Evolutionary conservation across 345 rosid species (phyloP).

Genomic region (Pistacia atlantica): DNA sequence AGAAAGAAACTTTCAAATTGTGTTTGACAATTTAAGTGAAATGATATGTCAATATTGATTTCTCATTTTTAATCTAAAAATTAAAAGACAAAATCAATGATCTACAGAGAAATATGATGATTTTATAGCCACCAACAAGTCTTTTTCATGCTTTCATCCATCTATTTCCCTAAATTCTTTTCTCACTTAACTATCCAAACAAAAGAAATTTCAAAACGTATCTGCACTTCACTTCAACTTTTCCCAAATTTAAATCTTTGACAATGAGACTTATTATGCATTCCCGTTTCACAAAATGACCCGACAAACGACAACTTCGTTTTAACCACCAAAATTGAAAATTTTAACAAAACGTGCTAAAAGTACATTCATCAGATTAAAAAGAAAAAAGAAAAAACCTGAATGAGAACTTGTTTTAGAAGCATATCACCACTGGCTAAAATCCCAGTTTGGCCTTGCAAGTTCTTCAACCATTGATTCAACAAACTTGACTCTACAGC

Average conservation of each 20-base stretch:
- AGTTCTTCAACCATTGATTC: slow-evolving; percentile 74
- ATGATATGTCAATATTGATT: not conserved
- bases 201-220: not conserved
- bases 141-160: not conserved
- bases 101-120: no score
- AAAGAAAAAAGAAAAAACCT: slow-evolving; percentile 38
- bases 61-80: not conserved
- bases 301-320: not conserved
- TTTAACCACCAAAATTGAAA: not conserved
- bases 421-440: slow-evolving; percentile 58
- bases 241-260: not conserved
- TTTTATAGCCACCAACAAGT: not conserved
- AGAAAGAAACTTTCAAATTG: not conserved
- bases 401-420: slow-evolving; percentile 68
- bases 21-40: not conserved
- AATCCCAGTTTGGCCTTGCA: slow-evolving; percentile 77
- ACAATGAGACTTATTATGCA: not conserved
- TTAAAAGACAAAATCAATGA: not conserved
- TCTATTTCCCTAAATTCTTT: not conserved
- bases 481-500: slow-evolving; percentile 81
- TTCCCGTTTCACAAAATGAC: not conserved
- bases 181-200: not conserved
- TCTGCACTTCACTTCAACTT: no score
- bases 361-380: not conserved
- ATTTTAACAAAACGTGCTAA: not conserved